Evolutionary conservation across 331 rosid species (phyloP).

Genomic region (Saraca asoca): DNA sequence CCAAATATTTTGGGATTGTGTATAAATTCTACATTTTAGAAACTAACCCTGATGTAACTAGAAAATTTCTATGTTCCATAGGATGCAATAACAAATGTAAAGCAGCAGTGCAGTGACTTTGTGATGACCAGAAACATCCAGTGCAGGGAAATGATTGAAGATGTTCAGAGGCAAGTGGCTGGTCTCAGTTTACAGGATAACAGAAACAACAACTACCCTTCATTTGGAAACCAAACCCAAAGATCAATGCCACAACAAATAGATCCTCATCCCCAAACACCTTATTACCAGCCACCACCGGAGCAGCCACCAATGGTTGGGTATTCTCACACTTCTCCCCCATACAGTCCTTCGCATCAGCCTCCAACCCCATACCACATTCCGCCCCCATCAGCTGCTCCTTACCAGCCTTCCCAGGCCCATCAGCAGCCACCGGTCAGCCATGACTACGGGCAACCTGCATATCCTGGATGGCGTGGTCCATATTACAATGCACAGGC

Average conservation of each 20-base stretch:
- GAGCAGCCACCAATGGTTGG: constrained; percentile 66
- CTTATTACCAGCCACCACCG: constrained; percentile 73
- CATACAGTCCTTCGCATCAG: constrained; percentile 61
- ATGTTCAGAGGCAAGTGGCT: constrained; percentile 86
- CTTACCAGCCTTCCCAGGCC: constrained; percentile 64
- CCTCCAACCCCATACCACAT: constrained; percentile 69
- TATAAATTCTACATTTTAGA: constrained; percentile 8
- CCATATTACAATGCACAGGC: constrained; percentile 72
- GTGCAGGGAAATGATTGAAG: constrained; percentile 95
- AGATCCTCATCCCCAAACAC: constrained; percentile 66
- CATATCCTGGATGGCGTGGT: constrained; percentile 97
- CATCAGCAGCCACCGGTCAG: constrained; percentile 66
- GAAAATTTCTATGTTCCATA: constrained; percentile 39
- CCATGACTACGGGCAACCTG: constrained; percentile 93
- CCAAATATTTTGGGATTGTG: not conserved
- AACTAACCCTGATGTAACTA: not conserved
- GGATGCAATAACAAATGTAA: constrained; percentile 93
- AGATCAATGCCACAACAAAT: constrained; percentile 60
- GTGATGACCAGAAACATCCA: constrained; percentile 97
- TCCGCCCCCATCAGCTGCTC: constrained; percentile 58
- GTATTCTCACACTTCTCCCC: constrained; percentile 55
- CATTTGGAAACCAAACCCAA: constrained; percentile 62
- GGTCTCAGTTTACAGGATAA: constrained; percentile 88
- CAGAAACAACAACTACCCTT: constrained; percentile 57
- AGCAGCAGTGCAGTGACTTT: constrained; percentile 96